A percentile compares a stretch with the other conserved stretches of the same genome.
Conservation (phyloP, 163 green algal species). For the Scenedesmus sp. region DNA sequence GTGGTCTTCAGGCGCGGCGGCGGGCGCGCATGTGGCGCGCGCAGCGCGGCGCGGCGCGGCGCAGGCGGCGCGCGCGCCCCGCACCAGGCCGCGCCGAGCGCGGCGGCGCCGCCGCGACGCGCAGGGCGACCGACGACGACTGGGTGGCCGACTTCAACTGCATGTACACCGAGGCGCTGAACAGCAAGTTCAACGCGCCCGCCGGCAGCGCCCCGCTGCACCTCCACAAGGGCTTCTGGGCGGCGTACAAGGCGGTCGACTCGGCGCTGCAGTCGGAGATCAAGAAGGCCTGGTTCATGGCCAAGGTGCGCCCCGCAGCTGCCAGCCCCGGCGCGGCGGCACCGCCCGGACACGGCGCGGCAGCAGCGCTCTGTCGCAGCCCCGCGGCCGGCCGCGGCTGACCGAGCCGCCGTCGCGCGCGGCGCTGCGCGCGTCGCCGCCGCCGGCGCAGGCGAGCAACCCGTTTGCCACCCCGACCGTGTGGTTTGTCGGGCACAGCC, state of each 20-base stretch:
- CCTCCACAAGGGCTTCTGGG: slow-evolving; percentile 40
- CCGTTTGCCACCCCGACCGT: slow-evolving; percentile 15
- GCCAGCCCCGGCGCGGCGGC: background rate
- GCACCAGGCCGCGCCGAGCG: too few relatives aligned
- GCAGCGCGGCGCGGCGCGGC: too few relatives aligned
- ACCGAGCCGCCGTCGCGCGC: too few relatives aligned
- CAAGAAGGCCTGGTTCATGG: background rate
- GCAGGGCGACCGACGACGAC: slow-evolving; percentile 39
- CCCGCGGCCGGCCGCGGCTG: background rate
- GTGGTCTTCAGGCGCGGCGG: slow-evolving; percentile 30
- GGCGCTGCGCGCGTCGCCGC: too few relatives aligned
- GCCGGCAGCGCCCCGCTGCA: slow-evolving; percentile 8
- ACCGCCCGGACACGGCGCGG: background rate
- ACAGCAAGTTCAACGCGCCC: slow-evolving; percentile 7
- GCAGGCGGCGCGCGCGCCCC: too few relatives aligned
- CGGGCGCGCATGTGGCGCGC: too few relatives aligned
- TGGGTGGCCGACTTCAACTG: slow-evolving; percentile 37
- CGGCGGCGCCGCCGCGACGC: too few relatives aligned
- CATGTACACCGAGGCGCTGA: slow-evolving; percentile 29
- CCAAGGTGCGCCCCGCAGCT: slow-evolving; percentile 12
- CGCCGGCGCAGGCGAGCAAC: slow-evolving; percentile 19
- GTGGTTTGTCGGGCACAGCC: slow-evolving; percentile 34
- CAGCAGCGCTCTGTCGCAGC: background rate
- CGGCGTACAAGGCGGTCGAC: slow-evolving; percentile 21
- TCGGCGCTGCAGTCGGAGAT: slow-evolving; percentile 9